Percentiles rank a stretch among this genome's conserved stretches.
phyloP scores from a whole-genome alignment of 2,329 filamentous ascomycete species.

The Nigrospora oryzae region DNA sequence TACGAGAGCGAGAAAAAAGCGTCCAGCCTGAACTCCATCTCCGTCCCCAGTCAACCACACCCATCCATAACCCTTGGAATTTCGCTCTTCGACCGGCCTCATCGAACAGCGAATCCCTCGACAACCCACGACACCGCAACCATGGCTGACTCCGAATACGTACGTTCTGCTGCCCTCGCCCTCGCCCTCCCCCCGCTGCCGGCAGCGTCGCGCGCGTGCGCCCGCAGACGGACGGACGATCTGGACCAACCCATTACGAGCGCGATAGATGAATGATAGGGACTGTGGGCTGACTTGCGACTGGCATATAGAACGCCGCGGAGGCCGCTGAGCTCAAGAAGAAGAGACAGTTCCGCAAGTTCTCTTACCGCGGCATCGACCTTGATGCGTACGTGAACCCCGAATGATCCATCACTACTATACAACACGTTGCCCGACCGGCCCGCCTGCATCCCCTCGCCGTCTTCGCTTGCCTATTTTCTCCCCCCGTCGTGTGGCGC shows the following conservation, averaged over 20 bases:
- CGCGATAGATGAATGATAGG: not conserved
- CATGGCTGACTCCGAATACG: slow-evolving; percentile 85
- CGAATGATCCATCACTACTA: slow-evolving; percentile 3
- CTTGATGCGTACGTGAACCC: slow-evolving; percentile 81
- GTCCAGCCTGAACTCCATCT: too few relatives aligned
- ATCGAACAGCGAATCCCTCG: slow-evolving; percentile 34
- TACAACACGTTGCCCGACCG: not conserved
- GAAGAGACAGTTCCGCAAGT: slow-evolving; percentile 99
- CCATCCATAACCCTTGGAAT: slow-evolving; percentile 12
- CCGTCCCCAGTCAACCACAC: too few relatives aligned
- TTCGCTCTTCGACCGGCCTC: slow-evolving; percentile 32
- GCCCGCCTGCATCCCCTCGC: not conserved
- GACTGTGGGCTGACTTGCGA: not conserved
- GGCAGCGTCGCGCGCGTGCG: not conserved
- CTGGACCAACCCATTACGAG: too few relatives aligned
- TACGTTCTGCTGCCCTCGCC: slow-evolving; percentile 39
- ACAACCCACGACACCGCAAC: slow-evolving; percentile 35
- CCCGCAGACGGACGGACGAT: too few relatives aligned
- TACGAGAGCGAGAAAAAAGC: too few relatives aligned
- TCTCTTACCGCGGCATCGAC: slow-evolving; percentile 98
- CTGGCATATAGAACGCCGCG: slow-evolving; percentile 70
- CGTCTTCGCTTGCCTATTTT: not conserved
- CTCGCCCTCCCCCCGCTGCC: not conserved
- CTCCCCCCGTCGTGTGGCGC: not conserved
- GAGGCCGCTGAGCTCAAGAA: slow-evolving; percentile 99